Base-by-base conservation (phyloP, 2,329 filamentous ascomycete genomes). In the Falciphora oryzae region DNA sequence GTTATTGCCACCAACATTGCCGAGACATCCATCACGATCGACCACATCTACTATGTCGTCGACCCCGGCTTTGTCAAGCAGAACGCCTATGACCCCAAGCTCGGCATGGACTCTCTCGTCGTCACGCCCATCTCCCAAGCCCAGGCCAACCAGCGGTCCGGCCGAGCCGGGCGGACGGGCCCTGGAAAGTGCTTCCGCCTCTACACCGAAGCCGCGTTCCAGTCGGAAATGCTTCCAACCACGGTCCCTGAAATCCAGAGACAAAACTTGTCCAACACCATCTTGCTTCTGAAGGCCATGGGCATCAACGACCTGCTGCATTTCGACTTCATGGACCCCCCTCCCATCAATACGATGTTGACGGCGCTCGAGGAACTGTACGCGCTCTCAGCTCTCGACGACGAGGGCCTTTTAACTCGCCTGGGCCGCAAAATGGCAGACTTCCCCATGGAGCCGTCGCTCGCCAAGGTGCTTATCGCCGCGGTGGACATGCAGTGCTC, bases 271-370 rank as follows among this genome's bases (percentile, higher is more conserved):
- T 91, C 92, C 0, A 89, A 91, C 70, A 97, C 94, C 0, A 98
- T 99, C 75, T 83, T 99, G 60, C 97, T 97, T 91, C 85, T 99
- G 62, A 99, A 99, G 75, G 95, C 95, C 0, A 98, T 99, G 93
- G 95, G 96, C 3, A 98, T 99, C 76, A 98, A 99, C 73, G 95
- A 99, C 73, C 81, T 99, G 1, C 83, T 99, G 16, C 93, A 96
- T 73, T 99, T 99, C 72, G 94, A 98, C 77, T 99, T 99, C 72
- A 98, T 99, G 94, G 95, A 99, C 72, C 93, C 95, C 0, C 95
- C 95, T 0, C 95, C 95, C 0, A 95, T 95, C 35, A 97, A 98
- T 72, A 98, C 95, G 16, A 97, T 98, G 92, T 84, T 99, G 68
- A 96, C 93, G 62, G 95, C 95, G 0, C 81, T 99, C 4, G 96